Conservation (phyloP, 345 rosid species). For the Lagerstroemia speciosa region DNA sequence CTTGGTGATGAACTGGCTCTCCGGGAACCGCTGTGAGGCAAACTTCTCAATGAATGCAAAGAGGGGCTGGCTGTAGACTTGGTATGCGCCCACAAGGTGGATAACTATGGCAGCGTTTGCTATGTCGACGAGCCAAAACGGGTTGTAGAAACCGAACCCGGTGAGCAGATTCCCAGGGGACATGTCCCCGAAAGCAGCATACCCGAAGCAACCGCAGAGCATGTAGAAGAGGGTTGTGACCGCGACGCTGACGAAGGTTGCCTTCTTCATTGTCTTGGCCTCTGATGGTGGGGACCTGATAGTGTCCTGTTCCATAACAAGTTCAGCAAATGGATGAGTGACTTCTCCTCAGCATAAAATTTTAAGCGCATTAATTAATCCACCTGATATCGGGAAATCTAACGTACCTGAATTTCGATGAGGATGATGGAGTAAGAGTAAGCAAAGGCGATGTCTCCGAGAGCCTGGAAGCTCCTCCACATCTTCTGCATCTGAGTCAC, state of each 20-base stretch:
- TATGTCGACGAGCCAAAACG: conserved; percentile 82
- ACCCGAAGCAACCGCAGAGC: conserved; percentile 12
- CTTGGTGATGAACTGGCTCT: conserved; percentile 39
- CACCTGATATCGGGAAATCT: too few relatives aligned
- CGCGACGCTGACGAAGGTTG: conserved; percentile 5
- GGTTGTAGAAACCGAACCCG: conserved; percentile 69
- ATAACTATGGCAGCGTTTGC: conserved; percentile 71
- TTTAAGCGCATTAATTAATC: too few relatives aligned
- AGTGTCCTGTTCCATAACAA: conserved; percentile 33
- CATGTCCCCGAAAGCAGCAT: conserved; percentile 68
- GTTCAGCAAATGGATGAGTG: too few relatives aligned
- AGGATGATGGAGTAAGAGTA: conserved; percentile 76
- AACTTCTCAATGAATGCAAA: conserved; percentile 67
- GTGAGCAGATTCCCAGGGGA: conserved; percentile 76
- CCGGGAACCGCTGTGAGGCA: conserved; percentile 39
- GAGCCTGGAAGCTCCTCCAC: conserved; percentile 83
- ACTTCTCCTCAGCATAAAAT: too few relatives aligned
- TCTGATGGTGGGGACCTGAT: conserved; percentile 49
- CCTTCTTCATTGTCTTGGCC: conserved; percentile 11
- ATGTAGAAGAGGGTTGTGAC: conserved; percentile 11
- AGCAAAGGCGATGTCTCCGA: conserved; percentile 87
- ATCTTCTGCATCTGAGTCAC: conserved; percentile 54
- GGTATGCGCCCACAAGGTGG: conserved; percentile 86
- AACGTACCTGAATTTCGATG: conserved; percentile 70
- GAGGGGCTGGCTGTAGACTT: conserved; percentile 79